Conservation (phyloP, 2,329 filamentous ascomycete genomes). For the Colletotrichum lini region DNA sequence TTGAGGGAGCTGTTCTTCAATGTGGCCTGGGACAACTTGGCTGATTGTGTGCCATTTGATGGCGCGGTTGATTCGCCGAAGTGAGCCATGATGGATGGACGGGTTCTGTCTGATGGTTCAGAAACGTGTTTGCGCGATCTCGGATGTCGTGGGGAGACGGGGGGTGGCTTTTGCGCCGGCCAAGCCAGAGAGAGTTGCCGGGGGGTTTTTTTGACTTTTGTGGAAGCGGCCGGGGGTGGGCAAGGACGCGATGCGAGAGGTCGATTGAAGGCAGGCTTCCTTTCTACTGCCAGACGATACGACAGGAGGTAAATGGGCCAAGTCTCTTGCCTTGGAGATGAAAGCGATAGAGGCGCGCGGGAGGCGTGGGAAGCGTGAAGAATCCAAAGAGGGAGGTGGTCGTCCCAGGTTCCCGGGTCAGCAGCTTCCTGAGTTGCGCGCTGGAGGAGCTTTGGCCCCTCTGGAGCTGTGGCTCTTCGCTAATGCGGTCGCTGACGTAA, state of each 20-base stretch:
- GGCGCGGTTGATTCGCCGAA: conserved; percentile 21
- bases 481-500: conserved; percentile 23
- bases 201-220: not conserved
- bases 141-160: conserved; percentile 13
- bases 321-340: conserved; percentile 12
- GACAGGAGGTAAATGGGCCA: not conserved
- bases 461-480: not conserved
- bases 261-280: conserved; percentile 8
- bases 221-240: too few relatives aligned
- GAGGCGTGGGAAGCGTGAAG: conserved; percentile 4
- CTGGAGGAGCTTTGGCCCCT: conserved; percentile 35
- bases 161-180: conserved; percentile 21
- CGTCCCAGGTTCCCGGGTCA: not conserved
- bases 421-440: conserved; percentile 25
- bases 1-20: conserved; percentile 30
- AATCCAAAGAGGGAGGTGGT: not conserved
- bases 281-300: not conserved
- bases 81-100: conserved; percentile 19
- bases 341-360: not conserved
- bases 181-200: too few relatives aligned
- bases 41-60: conserved; percentile 20
- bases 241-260: not conserved
- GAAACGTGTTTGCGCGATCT: conserved; percentile 13
- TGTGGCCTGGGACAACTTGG: conserved; percentile 17
- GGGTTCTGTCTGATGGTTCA: not conserved